Evolutionary conservation across 2,329 filamentous ascomycete species (phyloP).

Genomic region (Karstenula rhodostoma): DNA sequence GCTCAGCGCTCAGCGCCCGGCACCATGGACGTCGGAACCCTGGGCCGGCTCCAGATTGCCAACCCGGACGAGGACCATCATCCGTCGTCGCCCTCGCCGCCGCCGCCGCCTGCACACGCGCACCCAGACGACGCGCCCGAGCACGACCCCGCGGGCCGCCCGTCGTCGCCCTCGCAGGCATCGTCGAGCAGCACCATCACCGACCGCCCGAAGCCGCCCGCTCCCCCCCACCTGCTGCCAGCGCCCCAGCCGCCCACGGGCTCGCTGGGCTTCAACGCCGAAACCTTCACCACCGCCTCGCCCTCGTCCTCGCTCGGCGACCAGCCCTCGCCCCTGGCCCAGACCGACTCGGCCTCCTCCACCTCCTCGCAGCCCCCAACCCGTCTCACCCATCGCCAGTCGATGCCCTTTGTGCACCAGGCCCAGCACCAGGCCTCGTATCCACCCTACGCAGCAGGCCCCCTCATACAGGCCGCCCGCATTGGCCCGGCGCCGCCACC

Average conservation of each 20-base stretch:
- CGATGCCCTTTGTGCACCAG: conserved; percentile 54
- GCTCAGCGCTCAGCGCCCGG: conserved; percentile 19
- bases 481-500: conserved; percentile 38
- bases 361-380: conserved; percentile 37
- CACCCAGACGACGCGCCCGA: conserved; percentile 10
- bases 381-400: conserved; percentile 52
- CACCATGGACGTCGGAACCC: conserved; percentile 87
- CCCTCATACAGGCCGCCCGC: conserved; percentile 38
- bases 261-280: conserved; percentile 53
- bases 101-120: conserved; percentile 23
- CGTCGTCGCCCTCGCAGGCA: conserved; percentile 39
- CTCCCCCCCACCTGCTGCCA: conserved; percentile 44
- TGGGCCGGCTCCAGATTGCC: conserved; percentile 94
- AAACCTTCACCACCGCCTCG: conserved; percentile 46
- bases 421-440: conserved; percentile 49
- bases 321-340: conserved; percentile 34
- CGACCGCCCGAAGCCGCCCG: conserved; percentile 39
- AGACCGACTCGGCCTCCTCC: conserved; percentile 34
- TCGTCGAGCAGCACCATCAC: conserved; percentile 51
- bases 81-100: conserved; percentile 45
- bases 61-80: conserved; percentile 91
- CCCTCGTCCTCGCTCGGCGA: conserved; percentile 35
- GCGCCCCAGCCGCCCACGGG: conserved; percentile 37
- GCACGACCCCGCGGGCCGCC: conserved; percentile 16
- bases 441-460: conserved; percentile 37